Percentiles rank a stretch among this genome's conserved stretches.
phyloP scores from a whole-genome alignment of 768 basidiomycete genomes.

The Myochromella boudieri region DNA sequence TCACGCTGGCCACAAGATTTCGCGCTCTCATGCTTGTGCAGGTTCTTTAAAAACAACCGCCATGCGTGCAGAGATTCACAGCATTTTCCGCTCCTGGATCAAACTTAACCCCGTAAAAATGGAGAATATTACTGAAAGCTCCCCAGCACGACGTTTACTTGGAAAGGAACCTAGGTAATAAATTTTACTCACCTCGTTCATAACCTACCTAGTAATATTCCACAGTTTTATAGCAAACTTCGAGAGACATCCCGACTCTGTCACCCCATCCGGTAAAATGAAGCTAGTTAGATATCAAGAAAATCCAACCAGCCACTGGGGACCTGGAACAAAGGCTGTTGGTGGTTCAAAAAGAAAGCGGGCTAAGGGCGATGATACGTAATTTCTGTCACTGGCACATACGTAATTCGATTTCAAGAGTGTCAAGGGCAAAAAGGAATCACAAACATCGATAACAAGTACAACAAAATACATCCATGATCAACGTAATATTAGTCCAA shows the following conservation, averaged over 20 bases:
- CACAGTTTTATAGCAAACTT: constrained; percentile 71
- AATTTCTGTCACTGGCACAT: too few species aligned
- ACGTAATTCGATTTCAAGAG: too few species aligned
- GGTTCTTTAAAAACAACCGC: constrained; percentile 94
- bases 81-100: constrained; percentile 84
- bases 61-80: constrained; percentile 66
- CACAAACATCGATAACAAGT: too few species aligned
- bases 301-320: constrained; percentile 93
- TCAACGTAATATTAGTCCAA: constrained; percentile 2
- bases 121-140: constrained; percentile 75
- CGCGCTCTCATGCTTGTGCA: constrained; percentile 86
- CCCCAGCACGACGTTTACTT: constrained; percentile 72
- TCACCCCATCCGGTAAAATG: constrained; percentile 58
- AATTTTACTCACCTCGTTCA: neutral
- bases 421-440: too few species aligned
- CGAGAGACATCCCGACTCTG: constrained; percentile 64
- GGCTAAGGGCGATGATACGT: constrained; percentile 23
- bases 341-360: constrained; percentile 42
- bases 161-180: constrained; percentile 66
- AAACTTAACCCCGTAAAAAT: constrained; percentile 79
- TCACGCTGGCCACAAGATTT: constrained; percentile 80
- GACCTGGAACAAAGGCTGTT: constrained; percentile 70
- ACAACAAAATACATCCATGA: constrained; percentile 11
- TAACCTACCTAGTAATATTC: constrained; percentile 1
- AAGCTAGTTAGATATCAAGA: constrained; percentile 88